A percentile compares a stretch with the other conserved stretches of the same genome.
Evolutionary conservation across 2,329 filamentous ascomycete genomes (phyloP).

Genomic region (Arachnomyces sp.): DNA sequence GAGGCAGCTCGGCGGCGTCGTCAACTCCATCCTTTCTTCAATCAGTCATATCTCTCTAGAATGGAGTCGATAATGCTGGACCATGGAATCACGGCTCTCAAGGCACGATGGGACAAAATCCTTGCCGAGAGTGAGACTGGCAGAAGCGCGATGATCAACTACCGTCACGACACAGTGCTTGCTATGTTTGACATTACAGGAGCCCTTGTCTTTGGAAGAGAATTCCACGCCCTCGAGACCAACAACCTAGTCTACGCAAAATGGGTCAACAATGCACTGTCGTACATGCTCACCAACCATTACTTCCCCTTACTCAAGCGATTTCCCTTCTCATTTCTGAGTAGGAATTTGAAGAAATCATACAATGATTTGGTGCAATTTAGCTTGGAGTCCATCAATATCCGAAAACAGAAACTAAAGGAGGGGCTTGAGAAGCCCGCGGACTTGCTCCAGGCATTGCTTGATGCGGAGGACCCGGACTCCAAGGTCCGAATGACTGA

Average conservation of each 20-base stretch:
- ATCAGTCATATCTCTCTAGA: constrained; percentile 1
- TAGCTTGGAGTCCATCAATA: constrained; percentile 1
- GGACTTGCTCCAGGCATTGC: constrained; percentile 4
- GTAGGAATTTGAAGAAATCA: background rate
- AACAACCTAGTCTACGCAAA: background rate
- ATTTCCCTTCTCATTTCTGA: constrained; percentile 1
- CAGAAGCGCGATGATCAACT: constrained; percentile 2
- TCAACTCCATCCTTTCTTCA: constrained; percentile 1
- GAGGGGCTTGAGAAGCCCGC: background rate
- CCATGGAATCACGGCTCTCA: background rate
- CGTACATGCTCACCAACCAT: constrained; percentile 1
- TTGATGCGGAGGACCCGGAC: constrained; percentile 3
- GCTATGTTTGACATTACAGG: constrained; percentile 2
- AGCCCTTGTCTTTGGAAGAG: constrained; percentile 1
- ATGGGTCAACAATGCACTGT: background rate
- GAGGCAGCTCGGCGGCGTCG: background rate
- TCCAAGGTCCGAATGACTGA: constrained; percentile 3
- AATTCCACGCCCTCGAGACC: background rate
- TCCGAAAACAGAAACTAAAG: background rate
- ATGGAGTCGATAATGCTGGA: background rate
- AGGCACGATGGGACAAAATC: background rate
- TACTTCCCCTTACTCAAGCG: constrained; percentile 1
- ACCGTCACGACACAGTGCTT: constrained; percentile 1
- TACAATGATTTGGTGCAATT: constrained; percentile 3
- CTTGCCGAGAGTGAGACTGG: background rate